phyloP scores from a whole-genome alignment of 495 filamentous ascomycete genomes.

The Gamarada debralockiae region DNA sequence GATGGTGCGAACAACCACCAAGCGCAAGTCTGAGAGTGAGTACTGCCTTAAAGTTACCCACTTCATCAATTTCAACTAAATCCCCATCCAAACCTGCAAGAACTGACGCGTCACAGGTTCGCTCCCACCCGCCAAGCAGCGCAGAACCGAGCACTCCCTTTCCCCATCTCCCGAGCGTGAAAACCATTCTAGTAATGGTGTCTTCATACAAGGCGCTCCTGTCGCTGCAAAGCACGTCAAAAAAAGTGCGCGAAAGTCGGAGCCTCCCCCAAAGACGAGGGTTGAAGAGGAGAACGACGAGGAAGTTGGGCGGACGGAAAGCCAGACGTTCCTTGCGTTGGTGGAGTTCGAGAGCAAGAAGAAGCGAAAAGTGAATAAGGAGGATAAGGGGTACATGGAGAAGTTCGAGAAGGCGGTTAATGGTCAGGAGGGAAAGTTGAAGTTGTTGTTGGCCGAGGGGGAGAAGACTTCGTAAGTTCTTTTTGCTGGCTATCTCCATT shows the following conservation, averaged over 20 bases:
- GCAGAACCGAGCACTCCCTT: background rate
- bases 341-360: constrained; percentile 12
- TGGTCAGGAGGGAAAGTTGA: constrained; percentile 14
- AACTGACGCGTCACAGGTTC: constrained; percentile 9
- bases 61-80: background rate
- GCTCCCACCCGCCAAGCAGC: constrained; percentile 12
- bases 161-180: background rate
- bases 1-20: constrained; percentile 8
- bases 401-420: constrained; percentile 15
- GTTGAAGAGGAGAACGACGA: constrained; percentile 34
- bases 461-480: background rate
- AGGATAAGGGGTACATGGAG: constrained; percentile 18
- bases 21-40: constrained; percentile 19
- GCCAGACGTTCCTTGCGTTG: constrained; percentile 25
- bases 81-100: background rate
- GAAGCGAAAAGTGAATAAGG: constrained; percentile 21
- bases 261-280: constrained; percentile 9
- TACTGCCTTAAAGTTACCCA: background rate
- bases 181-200: constrained; percentile 5
- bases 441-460: constrained; percentile 10
- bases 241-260: constrained; percentile 15
- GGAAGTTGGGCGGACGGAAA: constrained; percentile 31
- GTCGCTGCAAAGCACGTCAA: constrained; percentile 14
- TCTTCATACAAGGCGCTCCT: constrained; percentile 11
- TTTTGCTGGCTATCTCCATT: background rate